phyloP scores from a whole-genome alignment of 179 eudicot genomes.

The Beta lomatogona region DNA sequence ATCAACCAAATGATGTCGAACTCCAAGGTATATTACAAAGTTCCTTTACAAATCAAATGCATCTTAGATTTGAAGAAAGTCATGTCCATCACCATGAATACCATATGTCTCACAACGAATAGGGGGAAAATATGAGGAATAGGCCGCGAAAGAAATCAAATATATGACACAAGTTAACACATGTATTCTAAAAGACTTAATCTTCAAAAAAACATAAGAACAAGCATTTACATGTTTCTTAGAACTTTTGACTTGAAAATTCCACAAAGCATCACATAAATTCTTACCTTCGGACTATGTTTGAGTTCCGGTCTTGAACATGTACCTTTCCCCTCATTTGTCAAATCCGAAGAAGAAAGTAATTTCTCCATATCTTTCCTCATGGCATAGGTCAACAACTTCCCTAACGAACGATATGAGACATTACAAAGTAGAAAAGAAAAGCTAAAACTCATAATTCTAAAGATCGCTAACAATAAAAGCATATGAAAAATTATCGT shows the following conservation, averaged over 20 bases:
- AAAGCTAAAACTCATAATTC: background rate
- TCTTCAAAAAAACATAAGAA: background rate
- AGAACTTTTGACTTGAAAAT: conserved; percentile 4
- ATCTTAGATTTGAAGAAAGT: background rate
- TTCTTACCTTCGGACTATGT: conserved; percentile 48
- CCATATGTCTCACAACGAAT: background rate
- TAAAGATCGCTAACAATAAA: background rate
- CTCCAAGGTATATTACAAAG: background rate
- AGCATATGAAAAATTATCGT: background rate
- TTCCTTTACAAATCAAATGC: background rate
- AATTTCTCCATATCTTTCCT: conserved; percentile 31
- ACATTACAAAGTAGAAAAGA: conserved; percentile 4
- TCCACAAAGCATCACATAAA: background rate
- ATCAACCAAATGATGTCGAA: background rate
- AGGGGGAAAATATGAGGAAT: background rate
- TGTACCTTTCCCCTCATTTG: conserved; percentile 23
- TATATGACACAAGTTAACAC: background rate
- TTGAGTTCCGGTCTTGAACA: conserved; percentile 36
- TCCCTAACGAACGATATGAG: conserved; percentile 46
- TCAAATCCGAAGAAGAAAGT: conserved; percentile 24
- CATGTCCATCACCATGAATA: background rate
- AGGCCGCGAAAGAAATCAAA: background rate
- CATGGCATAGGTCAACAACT: conserved; percentile 35
- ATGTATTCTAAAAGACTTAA: background rate
- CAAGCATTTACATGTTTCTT: background rate